Evolutionary conservation across 2,329 filamentous ascomycete genomes (phyloP).

Genomic region (Nectriaceae sp.): DNA sequence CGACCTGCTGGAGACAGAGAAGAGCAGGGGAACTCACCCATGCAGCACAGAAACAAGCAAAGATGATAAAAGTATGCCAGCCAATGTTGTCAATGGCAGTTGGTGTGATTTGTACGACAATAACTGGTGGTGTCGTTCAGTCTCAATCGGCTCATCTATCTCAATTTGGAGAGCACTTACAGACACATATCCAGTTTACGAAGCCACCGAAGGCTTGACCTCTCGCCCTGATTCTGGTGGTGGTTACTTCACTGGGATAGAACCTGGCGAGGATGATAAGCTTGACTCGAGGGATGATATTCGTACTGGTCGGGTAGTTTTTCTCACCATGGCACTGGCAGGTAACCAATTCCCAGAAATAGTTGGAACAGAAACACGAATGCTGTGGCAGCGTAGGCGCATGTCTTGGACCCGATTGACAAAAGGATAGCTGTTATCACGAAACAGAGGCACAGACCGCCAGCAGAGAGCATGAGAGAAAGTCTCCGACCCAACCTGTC

Average conservation of each 20-base stretch:
- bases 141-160: too few relatives aligned
- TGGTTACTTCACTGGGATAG: not conserved
- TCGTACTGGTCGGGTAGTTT: not conserved
- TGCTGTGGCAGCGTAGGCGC: not conserved
- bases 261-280: not conserved
- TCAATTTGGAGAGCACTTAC: constrained; percentile 10
- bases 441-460: not conserved
- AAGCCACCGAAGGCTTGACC: constrained; percentile 11
- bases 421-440: not conserved
- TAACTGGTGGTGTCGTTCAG: too few relatives aligned
- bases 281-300: not conserved
- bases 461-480: not conserved
- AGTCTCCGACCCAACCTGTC: constrained; percentile 28
- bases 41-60: not conserved
- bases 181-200: constrained; percentile 26
- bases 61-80: not conserved
- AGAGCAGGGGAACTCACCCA: not conserved
- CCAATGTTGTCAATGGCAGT: not conserved
- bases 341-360: not conserved
- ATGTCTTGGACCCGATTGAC: not conserved
- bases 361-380: not conserved
- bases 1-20: not conserved
- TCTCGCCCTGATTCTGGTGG: not conserved
- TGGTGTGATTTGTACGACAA: not conserved
- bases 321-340: not conserved